Percentiles rank a stretch among this genome's conserved stretches.
phyloP scores from a whole-genome alignment of 192 early-diverging fungal genomes.

The Umbelopsis vinacea region DNA sequence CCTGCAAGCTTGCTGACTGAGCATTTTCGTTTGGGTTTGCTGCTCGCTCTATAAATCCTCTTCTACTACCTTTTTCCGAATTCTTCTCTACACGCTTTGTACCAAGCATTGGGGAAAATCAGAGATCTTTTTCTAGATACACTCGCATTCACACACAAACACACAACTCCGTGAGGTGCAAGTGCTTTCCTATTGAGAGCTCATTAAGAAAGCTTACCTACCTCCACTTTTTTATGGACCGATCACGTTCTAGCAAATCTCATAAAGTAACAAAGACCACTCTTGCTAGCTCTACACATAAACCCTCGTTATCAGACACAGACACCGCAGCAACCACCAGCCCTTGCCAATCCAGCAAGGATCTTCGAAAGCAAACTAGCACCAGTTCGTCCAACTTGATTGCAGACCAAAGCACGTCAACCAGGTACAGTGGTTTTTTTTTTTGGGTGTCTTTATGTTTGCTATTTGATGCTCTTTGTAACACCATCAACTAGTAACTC shows the following conservation, averaged over 20 bases:
- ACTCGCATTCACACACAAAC: neutral
- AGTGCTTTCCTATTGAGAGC: conserved; percentile 5
- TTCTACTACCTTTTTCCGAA: no score
- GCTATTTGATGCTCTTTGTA: neutral
- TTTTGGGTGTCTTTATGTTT: neutral
- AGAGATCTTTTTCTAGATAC: neutral
- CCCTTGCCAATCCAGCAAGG: conserved; percentile 4
- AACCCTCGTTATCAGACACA: conserved; percentile 7
- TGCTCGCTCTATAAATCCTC: no score
- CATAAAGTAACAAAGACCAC: conserved; percentile 9
- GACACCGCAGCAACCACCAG: conserved; percentile 8
- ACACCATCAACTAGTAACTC: neutral
- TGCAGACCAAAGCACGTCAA: neutral
- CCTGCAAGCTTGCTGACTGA: no score
- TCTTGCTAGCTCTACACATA: conserved; percentile 18
- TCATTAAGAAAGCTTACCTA: conserved; percentile 13
- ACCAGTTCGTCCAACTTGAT: neutral
- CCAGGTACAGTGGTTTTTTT: neutral
- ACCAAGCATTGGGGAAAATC: neutral
- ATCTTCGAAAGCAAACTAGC: neutral
- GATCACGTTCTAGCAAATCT: conserved; percentile 21
- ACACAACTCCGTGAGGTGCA: neutral
- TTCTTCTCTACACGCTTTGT: no score
- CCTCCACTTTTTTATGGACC: conserved; percentile 13
- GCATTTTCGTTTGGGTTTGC: no score